phyloP scores from a whole-genome alignment of 345 rosid species.

The Nasturtium officinale region DNA sequence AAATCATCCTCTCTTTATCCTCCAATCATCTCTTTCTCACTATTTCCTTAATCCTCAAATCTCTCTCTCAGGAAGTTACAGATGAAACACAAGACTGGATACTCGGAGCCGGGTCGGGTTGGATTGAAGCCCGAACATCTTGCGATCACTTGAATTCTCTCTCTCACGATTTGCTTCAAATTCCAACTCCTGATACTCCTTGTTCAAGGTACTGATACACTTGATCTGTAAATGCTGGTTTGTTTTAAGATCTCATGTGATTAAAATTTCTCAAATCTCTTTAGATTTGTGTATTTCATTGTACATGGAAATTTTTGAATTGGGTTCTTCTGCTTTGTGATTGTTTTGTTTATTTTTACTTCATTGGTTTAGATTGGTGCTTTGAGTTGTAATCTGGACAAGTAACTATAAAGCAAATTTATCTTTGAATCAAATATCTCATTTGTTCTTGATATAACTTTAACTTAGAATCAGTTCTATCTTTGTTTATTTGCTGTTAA shows the following conservation, averaged over 20 bases:
- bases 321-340: background rate
- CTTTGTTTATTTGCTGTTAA: background rate
- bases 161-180: slow-evolving; percentile 60
- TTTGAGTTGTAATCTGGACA: too few species aligned
- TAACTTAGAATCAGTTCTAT: background rate
- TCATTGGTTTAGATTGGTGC: background rate
- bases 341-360: background rate
- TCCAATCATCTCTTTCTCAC: background rate
- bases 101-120: slow-evolving; percentile 75
- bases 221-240: background rate
- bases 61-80: slow-evolving; percentile 36
- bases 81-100: slow-evolving; percentile 49
- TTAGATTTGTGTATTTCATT: background rate
- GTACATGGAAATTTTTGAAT: background rate
- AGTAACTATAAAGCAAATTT: too few species aligned
- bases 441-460: background rate
- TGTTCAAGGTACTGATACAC: slow-evolving; percentile 55
- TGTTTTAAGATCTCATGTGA: background rate
- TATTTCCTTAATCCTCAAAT: background rate
- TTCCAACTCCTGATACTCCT: slow-evolving; percentile 70
- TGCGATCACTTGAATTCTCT: slow-evolving; percentile 78
- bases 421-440: too few species aligned
- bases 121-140: slow-evolving; percentile 82
- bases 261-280: background rate
- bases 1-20: slow-evolving; percentile 17